Base-by-base conservation (phyloP, 352 stramenopile species). In the Aphanomyces cochlioides region DNA sequence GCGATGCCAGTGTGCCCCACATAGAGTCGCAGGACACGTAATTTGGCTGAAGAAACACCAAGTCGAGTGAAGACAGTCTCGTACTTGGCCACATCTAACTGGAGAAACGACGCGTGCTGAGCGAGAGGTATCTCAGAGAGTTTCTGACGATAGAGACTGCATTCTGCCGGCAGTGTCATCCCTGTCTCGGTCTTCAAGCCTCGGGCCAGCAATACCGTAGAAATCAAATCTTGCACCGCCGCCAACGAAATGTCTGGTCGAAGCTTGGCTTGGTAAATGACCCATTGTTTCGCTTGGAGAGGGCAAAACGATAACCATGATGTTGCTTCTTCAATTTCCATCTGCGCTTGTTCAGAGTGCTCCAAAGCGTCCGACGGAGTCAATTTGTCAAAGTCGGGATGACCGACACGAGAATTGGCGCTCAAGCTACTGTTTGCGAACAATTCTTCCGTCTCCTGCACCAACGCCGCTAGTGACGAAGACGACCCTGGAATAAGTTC, bases 51-150 rank as follows among this genome's bases (percentile, higher is more conserved):
- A 38, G 87, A 82, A 47, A 95, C 85, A 43, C 85, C 85, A 70
- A 93, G 82, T 39, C 72, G 77, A 5, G 89, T 79, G 43, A 83
- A 93, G 7, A 91, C 75, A 74, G 90, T 88, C 72, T 92, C 80
- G 70, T 79, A 87, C n/a, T 81, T 89, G 43, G 84, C 65, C 6
- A 73, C 80, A 53, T 89, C 28, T 28, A 28, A 28, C 28, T 28
- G 28, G 28, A 28, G 28, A n/a, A 61, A 61, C 54, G 36, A 19
- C 15, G 50, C 6, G 37, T 15, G 10, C 38, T 36, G 38, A 28
- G 28, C 28, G 28, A 28, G 28, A 39, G 40, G 13, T 21, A 19
- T 12, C 6, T 48, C 17, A 3, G n/a, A 28, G 59, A 67, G 13
- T 7, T 56, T 50, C 43, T 19, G 39, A 56, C 19, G 39, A 34